A percentile compares a stretch with the other conserved stretches of the same genome.
phyloP scores from a whole-genome alignment of 495 filamentous ascomycete genomes.

The Penicillium desertorum region DNA sequence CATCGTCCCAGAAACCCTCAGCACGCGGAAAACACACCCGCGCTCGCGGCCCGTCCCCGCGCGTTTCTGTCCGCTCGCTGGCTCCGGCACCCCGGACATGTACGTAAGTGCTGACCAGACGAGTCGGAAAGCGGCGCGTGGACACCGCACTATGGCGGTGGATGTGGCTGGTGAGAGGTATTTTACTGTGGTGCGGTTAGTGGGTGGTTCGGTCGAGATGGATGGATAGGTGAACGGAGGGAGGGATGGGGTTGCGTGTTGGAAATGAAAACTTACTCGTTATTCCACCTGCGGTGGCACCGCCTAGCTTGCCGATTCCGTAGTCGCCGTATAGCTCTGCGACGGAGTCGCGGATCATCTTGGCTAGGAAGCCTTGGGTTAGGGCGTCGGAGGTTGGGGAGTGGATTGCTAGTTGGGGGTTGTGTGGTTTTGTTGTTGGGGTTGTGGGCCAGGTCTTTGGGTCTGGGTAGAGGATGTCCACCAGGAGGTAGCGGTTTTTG shows the following conservation, averaged over 20 bases:
- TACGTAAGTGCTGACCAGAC: slow-evolving; percentile 88
- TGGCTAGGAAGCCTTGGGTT: slow-evolving; percentile 60
- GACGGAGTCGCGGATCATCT: slow-evolving; percentile 67
- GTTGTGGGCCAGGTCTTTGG: slow-evolving; percentile 36
- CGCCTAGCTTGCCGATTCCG: slow-evolving; percentile 62
- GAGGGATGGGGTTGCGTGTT: not conserved
- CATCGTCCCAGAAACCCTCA: slow-evolving; percentile 91
- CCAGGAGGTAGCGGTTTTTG: slow-evolving; percentile 90
- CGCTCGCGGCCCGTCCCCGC: slow-evolving; percentile 30
- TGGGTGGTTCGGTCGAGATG: slow-evolving; percentile 4
- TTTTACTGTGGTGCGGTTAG: slow-evolving; percentile 61
- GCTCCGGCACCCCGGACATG: slow-evolving; percentile 65
- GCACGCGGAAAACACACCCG: slow-evolving; percentile 78
- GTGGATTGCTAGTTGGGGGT: slow-evolving; percentile 63
- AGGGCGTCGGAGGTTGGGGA: slow-evolving; percentile 69
- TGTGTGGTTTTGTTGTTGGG: slow-evolving; percentile 14
- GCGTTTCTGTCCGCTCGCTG: slow-evolving; percentile 29
- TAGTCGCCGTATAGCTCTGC: slow-evolving; percentile 84
- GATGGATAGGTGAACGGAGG: not conserved
- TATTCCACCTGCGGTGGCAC: slow-evolving; percentile 59
- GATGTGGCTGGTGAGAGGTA: slow-evolving; percentile 91
- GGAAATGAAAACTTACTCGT: slow-evolving; percentile 48
- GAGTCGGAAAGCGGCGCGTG: slow-evolving; percentile 75
- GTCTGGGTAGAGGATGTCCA: slow-evolving; percentile 86
- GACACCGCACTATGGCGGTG: slow-evolving; percentile 82